Base-by-base conservation (phyloP, 2,329 filamentous ascomycete species). In the Juglanconis oblonga region DNA sequence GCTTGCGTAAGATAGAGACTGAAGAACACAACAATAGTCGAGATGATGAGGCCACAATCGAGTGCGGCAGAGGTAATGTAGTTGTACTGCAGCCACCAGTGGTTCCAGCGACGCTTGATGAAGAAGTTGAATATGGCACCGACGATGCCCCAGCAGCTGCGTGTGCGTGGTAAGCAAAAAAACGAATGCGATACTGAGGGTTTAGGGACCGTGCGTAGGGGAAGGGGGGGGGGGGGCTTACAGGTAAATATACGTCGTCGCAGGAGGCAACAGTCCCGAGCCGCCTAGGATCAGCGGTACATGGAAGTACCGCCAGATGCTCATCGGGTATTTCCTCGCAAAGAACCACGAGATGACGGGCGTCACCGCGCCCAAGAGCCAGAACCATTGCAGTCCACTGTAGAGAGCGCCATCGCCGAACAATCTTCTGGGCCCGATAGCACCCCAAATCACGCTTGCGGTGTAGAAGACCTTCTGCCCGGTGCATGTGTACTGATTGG, bases 31-130 rank as follows among this genome's bases (percentile, higher is more conserved):
- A 91, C 71, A 40, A 92, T 81, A 0, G 87, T 87, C 38, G 81
- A 83, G 24, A 91, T 71, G 11, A 87, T 84, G 5, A 90, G 78
- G 5, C 88, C 88, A 52, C 83, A 83, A 71, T 91, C 89, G 42
- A 92, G 76, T 1, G 86, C 89, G 0, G 88, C 88, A 24, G 87
- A 90, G 0, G 87, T 85, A 68, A 91, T 81, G 71, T 91, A 92
- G 76, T 92, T 91, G 76, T 90, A 92, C 71, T 87, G 85, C 72
- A 88, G 77, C 89, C 89, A 92, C 89, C 88, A 91, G 38, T 86
- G 88, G 4, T 80, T 83, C 73, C 82, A 88, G 63, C 83, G 80
- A 60, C 86, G 80, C 69, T 84, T 83, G 69, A 91, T 82, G 66
- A 79, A 85, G 67, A 82, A 87, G 73, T 91, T 90, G 76, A 91